phyloP scores from a whole-genome alignment of 202 grass and related monocot genomes.

The Eragrostis tef region DNA sequence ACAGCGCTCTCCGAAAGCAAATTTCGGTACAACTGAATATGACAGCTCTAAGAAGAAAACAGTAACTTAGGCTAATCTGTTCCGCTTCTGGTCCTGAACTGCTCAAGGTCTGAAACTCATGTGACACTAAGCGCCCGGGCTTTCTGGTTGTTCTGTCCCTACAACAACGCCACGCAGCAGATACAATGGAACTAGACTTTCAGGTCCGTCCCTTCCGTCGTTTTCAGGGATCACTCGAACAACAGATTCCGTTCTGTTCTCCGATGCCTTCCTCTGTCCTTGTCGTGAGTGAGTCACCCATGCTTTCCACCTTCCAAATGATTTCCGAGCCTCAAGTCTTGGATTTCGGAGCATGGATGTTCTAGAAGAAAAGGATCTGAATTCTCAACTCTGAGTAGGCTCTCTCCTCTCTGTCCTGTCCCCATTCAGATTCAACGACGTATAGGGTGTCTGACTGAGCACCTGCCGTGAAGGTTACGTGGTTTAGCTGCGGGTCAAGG shows the following conservation, averaged over 20 bases:
- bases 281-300: constrained; percentile 29
- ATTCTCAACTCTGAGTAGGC: background rate
- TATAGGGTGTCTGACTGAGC: background rate
- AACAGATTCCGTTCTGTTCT: constrained; percentile 14
- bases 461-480: constrained; percentile 27
- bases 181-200: constrained; percentile 41
- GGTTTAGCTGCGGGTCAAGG: background rate
- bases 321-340: background rate
- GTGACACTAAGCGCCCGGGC: constrained; percentile 40
- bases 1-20: background rate
- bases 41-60: background rate
- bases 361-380: constrained; percentile 36
- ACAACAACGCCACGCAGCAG: constrained; percentile 15
- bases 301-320: constrained; percentile 33
- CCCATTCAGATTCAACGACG: background rate
- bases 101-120: background rate
- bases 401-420: constrained; percentile 11
- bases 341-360: constrained; percentile 6
- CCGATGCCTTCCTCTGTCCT: background rate
- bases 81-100: constrained; percentile 33
- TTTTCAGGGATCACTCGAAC: constrained; percentile 23
- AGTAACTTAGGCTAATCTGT: background rate
- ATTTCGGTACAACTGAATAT: background rate
- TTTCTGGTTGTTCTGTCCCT: constrained; percentile 36
- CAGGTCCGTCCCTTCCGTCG: constrained; percentile 39